Percentiles rank a stretch among this genome's conserved stretches.
Evolutionary conservation across 2,329 filamentous ascomycete species (phyloP).

Genomic region (Hypoxylon sp.): DNA sequence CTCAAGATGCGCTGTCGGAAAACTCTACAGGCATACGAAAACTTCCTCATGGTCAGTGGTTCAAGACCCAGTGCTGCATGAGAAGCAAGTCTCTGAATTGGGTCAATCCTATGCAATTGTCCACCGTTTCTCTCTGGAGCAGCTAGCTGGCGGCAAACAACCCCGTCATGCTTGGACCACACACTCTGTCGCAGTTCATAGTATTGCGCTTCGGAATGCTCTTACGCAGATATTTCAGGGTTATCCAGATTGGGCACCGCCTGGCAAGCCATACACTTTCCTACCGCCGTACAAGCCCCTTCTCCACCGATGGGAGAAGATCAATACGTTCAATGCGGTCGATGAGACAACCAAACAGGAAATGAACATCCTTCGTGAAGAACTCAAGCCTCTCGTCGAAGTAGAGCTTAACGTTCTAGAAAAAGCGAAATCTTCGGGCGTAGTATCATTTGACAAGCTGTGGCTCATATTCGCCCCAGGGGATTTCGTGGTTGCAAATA

Average conservation of each 20-base stretch:
- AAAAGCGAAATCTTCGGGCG: neutral
- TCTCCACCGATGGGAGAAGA: constrained; percentile 2
- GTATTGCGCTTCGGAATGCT: neutral
- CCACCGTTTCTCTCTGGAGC: constrained; percentile 3
- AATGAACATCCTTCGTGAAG: neutral
- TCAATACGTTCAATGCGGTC: neutral
- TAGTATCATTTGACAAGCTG: neutral
- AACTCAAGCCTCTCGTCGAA: constrained; percentile 7
- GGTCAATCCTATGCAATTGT: constrained; percentile 5
- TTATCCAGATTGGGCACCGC: neutral
- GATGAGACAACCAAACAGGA: neutral
- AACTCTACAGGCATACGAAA: neutral
- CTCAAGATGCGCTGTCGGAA: neutral
- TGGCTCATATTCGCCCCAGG: constrained; percentile 2
- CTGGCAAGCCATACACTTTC: neutral
- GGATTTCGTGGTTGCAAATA: neutral
- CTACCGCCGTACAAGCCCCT: constrained; percentile 5
- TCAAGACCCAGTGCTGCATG: constrained; percentile 1
- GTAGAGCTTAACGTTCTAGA: neutral
- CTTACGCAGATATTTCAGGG: neutral
- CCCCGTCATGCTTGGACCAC: neutral
- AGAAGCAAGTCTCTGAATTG: neutral
- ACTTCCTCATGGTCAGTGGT: constrained; percentile 1
- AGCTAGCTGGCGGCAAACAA: neutral
- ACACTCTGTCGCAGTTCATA: constrained; percentile 1